phyloP scores from a whole-genome alignment of 2,329 filamentous ascomycete genomes.

The Arthrobotrys musiformis region DNA sequence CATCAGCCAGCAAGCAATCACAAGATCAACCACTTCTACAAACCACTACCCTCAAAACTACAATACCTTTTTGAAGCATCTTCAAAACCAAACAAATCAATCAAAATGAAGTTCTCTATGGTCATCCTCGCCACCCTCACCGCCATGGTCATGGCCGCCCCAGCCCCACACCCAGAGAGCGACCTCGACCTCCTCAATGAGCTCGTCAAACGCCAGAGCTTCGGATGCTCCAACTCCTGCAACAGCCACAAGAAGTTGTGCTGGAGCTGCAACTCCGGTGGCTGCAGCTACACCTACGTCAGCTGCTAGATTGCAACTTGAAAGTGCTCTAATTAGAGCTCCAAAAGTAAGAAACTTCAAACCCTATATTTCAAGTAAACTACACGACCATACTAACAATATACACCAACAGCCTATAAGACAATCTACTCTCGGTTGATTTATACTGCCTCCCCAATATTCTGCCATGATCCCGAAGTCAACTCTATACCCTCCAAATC shows the following conservation, averaged over 20 bases:
- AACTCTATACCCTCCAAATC: neutral
- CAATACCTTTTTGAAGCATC: neutral
- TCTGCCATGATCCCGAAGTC: neutral
- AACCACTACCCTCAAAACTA: neutral
- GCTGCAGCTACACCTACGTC: conserved; percentile 31
- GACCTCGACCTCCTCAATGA: conserved; percentile 36
- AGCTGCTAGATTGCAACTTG: conserved; percentile 3
- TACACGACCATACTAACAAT: neutral
- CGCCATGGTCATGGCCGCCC: conserved; percentile 31
- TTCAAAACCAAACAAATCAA: conserved; percentile 3
- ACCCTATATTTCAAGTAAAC: too few relatives aligned
- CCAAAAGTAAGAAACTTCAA: neutral
- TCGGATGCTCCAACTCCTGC: conserved; percentile 23
- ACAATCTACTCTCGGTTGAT: neutral
- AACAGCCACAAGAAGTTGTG: conserved; percentile 26
- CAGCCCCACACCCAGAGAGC: conserved; percentile 30
- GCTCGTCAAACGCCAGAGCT: conserved; percentile 41
- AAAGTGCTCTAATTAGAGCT: too few relatives aligned
- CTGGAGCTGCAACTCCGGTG: conserved; percentile 45
- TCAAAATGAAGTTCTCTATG: conserved; percentile 47
- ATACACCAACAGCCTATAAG: neutral
- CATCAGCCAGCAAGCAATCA: conserved; percentile 2
- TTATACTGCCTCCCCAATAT: neutral
- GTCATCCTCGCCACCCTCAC: conserved; percentile 22
- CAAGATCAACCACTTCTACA: neutral